Percentiles rank a stretch among this genome's conserved stretches.
These are phyloP conservation scores for Fomes fomentarius DNA, from an alignment of 1,284 basidiomycete species.

Conservation along the genomic window DNA sequence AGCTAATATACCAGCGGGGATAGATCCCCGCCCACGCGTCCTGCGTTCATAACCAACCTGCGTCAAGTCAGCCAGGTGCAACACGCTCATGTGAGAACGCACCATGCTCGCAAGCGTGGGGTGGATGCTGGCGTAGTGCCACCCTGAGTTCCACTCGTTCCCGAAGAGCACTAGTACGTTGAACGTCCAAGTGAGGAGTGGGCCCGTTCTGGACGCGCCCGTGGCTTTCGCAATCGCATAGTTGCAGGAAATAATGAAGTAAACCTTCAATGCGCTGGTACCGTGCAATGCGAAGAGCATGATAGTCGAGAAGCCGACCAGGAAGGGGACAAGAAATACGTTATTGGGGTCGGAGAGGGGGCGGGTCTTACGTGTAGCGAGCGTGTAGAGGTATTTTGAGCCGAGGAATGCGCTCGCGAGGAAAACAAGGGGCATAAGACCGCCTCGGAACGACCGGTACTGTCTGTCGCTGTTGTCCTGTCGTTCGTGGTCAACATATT, in stretches of 20 bases:
- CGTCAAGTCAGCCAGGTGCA: slow-evolving; percentile 33
- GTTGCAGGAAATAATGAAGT: slow-evolving; percentile 73
- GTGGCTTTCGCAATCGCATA: slow-evolving; percentile 63
- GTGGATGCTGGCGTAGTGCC: slow-evolving; percentile 64
- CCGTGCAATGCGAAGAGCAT: slow-evolving; percentile 88
- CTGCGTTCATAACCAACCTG: slow-evolving; percentile 41
- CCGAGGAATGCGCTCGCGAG: slow-evolving; percentile 53
- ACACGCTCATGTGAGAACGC: slow-evolving; percentile 27
- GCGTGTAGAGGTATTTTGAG: slow-evolving; percentile 42
- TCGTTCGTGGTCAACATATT: neutral
- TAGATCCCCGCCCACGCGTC: slow-evolving; percentile 73
- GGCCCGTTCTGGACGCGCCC: slow-evolving; percentile 47
- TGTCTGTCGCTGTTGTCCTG: slow-evolving; percentile 89
- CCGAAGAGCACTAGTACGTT: slow-evolving; percentile 78
- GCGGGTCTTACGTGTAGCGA: neutral
- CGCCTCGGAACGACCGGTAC: slow-evolving; percentile 82
- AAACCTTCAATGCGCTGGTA: slow-evolving; percentile 79
- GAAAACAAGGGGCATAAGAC: slow-evolving; percentile 62
- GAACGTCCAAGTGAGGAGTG: slow-evolving; percentile 72
- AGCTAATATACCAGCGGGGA: slow-evolving; percentile 92
- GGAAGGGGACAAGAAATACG: slow-evolving; percentile 31
- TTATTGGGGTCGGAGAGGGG: slow-evolving; percentile 1
- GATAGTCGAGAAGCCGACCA: slow-evolving; percentile 52
- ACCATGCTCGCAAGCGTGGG: slow-evolving; percentile 59
- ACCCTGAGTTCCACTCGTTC: slow-evolving; percentile 83